phyloP scores from a whole-genome alignment of 805 yeast genomes.

The Maudiozyma barnettii region DNA sequence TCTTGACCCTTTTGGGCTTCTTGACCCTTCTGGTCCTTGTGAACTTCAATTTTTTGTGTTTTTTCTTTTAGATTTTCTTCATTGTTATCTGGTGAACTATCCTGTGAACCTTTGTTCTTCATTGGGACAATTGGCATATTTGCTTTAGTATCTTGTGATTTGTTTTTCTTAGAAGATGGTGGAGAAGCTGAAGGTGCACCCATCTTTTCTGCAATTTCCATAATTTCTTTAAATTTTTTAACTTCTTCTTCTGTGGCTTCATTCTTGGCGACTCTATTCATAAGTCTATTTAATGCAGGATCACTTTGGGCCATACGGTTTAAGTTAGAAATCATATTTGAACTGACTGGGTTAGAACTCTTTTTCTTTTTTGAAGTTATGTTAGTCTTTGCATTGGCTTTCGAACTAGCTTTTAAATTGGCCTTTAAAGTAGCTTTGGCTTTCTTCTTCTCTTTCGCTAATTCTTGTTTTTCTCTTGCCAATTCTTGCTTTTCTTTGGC shows the following conservation, averaged over 20 bases:
- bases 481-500: slow-evolving; percentile 1
- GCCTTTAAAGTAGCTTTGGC: slow-evolving; percentile 9
- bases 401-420: background rate
- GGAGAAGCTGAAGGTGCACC: slow-evolving; percentile 32
- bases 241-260: slow-evolving; percentile 65
- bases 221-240: slow-evolving; percentile 67
- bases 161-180: background rate
- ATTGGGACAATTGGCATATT: background rate
- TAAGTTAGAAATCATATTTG: slow-evolving; percentile 64
- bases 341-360: background rate
- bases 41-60: too few relatives aligned
- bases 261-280: slow-evolving; percentile 84
- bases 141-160: background rate
- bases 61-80: too few relatives aligned
- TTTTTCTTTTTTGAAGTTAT: background rate
- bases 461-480: background rate
- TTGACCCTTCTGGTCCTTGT: too few relatives aligned
- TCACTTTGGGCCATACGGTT: slow-evolving; percentile 75
- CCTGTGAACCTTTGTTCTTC: background rate
- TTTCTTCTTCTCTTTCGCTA: slow-evolving; percentile 3
- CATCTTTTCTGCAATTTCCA: slow-evolving; percentile 69
- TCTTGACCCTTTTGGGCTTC: too few relatives aligned
- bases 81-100: too few relatives aligned
- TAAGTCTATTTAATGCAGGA: slow-evolving; percentile 53
- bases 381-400: background rate